Conservation (phyloP, 2,329 filamentous ascomycete species). For the Fusarium burgessii region DNA sequence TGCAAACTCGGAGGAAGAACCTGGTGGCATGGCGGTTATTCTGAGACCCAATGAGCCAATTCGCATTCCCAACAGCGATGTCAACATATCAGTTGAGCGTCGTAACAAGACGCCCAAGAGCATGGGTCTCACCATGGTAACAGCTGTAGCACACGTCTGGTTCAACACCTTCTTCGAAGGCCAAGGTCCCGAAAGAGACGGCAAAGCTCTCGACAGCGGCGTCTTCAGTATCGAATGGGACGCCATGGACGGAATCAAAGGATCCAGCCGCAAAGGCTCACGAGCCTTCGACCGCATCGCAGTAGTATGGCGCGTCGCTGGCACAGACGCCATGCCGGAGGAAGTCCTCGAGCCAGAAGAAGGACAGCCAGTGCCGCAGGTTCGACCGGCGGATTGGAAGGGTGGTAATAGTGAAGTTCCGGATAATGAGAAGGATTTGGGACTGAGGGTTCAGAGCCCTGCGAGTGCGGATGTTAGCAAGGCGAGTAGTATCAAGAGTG, state of each 20-base stretch:
- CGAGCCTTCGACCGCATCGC: conserved; percentile 84
- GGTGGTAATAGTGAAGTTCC: conserved; percentile 62
- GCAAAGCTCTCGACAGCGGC: conserved; percentile 74
- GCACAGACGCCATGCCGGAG: conserved; percentile 43
- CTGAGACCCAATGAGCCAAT: conserved; percentile 78
- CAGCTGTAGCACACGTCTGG: conserved; percentile 94
- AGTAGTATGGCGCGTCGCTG: conserved; percentile 79
- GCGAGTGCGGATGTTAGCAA: conserved; percentile 76
- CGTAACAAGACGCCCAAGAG: conserved; percentile 82
- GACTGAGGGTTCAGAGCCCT: conserved; percentile 73
- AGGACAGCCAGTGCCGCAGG: conserved; percentile 77
- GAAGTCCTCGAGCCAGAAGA: conserved; percentile 71
- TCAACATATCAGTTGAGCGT: conserved; percentile 91
- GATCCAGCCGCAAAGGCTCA: conserved; percentile 83
- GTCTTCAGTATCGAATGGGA: conserved; percentile 71
- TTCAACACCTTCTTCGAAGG: conserved; percentile 97
- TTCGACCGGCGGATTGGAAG: conserved; percentile 79
- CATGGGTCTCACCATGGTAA: conserved; percentile 89
- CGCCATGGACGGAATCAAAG: conserved; percentile 93
- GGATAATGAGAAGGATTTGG: conserved; percentile 70
- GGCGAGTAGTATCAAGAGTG: conserved; percentile 74
- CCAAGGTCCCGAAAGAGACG: conserved; percentile 74
- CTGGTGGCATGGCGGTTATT: conserved; percentile 79
- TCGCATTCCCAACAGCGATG: conserved; percentile 81
- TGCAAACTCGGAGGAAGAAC: conserved; percentile 56